These are phyloP conservation scores for Raphanus raphanistrum DNA, from an alignment of 345 rosid genomes.

Conservation along the genomic window DNA sequence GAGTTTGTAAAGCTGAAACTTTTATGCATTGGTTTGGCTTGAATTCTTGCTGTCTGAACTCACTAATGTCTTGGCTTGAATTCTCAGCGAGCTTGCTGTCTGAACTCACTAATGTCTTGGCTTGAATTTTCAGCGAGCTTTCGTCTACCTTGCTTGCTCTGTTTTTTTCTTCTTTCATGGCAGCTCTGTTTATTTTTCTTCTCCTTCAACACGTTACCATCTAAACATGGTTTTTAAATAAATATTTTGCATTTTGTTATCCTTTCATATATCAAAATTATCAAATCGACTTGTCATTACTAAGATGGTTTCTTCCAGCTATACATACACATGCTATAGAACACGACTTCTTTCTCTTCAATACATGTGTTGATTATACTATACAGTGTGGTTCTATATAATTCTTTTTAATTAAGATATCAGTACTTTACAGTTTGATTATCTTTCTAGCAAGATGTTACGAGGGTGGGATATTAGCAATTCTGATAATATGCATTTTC, in stretches of 20 bases:
- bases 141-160: slow-evolving; percentile 6
- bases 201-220: slow-evolving; percentile 22
- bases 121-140: neutral
- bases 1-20: neutral
- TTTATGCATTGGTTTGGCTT: neutral
- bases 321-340: slow-evolving; percentile 17
- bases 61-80: slow-evolving; percentile 25
- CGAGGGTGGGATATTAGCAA: no score
- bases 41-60: slow-evolving; percentile 19
- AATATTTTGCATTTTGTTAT: neutral
- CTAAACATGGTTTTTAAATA: neutral
- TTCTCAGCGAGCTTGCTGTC: neutral
- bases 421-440: neutral
- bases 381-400: slow-evolving; percentile 11
- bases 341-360: slow-evolving; percentile 35
- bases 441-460: neutral
- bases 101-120: no score
- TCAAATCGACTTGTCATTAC: neutral
- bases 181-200: neutral
- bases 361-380: slow-evolving; percentile 14
- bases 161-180: no score
- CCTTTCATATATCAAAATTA: neutral
- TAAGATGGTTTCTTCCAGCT: neutral
- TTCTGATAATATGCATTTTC: no score
- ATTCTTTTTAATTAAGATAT: neutral